Percentiles rank a stretch among this genome's conserved stretches.
Evolutionary conservation across 345 rosid species (phyloP).

Genomic region (Eucalyptus decipiens): DNA sequence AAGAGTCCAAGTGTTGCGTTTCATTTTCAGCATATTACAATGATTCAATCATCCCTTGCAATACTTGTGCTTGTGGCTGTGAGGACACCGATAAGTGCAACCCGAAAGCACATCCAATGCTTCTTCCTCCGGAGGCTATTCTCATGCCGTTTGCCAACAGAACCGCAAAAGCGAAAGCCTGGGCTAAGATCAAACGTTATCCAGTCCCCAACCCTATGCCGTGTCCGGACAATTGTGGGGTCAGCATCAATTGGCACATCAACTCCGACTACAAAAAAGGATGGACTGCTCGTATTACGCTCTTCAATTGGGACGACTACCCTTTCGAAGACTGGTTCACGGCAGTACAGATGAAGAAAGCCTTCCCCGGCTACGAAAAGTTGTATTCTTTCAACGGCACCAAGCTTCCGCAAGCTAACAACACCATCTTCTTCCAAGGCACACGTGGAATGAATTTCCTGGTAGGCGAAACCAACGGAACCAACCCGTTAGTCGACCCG

Average conservation of each 20-base stretch:
- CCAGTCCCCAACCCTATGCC: slow-evolving; percentile 51
- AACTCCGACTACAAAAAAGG: slow-evolving; percentile 55
- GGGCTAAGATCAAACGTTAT: slow-evolving; percentile 49
- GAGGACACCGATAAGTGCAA: slow-evolving; percentile 32
- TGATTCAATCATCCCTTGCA: slow-evolving; percentile 69
- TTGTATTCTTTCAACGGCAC: slow-evolving; percentile 86
- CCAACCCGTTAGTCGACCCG: slow-evolving; percentile 23
- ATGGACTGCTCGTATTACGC: slow-evolving; percentile 77
- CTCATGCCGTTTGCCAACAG: slow-evolving; percentile 71
- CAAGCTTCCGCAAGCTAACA: slow-evolving; percentile 19
- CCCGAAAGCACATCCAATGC: slow-evolving; percentile 32
- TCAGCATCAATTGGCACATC: slow-evolving; percentile 87
- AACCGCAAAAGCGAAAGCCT: slow-evolving; percentile 58
- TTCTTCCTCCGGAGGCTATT: slow-evolving; percentile 69
- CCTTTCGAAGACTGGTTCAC: slow-evolving; percentile 69
- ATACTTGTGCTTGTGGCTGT: slow-evolving; percentile 93
- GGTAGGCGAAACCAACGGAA: slow-evolving; percentile 49
- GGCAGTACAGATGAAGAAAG: slow-evolving; percentile 51
- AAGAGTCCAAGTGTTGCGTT: slow-evolving; percentile 67
- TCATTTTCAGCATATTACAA: slow-evolving; percentile 90
- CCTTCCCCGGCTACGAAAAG: slow-evolving; percentile 50
- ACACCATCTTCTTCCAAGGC: slow-evolving; percentile 67
- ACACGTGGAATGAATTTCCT: slow-evolving; percentile 56
- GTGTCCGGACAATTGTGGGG: slow-evolving; percentile 93
- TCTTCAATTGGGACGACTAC: slow-evolving; percentile 65